A percentile compares a stretch with the other conserved stretches of the same genome.
phyloP scores from a whole-genome alignment of 2,329 filamentous ascomycete genomes.

The Rhinocladiella mackenziei region DNA sequence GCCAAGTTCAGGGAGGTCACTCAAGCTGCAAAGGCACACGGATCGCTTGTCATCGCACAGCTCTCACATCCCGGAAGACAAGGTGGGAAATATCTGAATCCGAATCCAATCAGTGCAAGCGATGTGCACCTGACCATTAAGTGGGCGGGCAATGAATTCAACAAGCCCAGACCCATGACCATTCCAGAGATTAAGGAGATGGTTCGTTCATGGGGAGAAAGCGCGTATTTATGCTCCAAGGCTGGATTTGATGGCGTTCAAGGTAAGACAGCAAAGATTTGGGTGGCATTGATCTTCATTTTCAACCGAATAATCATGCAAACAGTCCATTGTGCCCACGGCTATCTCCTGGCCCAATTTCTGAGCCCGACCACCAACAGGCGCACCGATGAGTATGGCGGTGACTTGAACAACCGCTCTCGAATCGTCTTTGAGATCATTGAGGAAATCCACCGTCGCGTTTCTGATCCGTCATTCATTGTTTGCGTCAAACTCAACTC shows the following conservation, averaged over 20 bases:
- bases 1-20: constrained; percentile 57
- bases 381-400: constrained; percentile 63
- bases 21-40: constrained; percentile 53
- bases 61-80: constrained; percentile 62
- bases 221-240: constrained; percentile 23
- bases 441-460: constrained; percentile 31
- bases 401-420: constrained; percentile 62
- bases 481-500: constrained; percentile 56
- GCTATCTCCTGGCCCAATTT: constrained; percentile 57
- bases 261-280: not conserved
- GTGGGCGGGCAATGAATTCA: constrained; percentile 35
- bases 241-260: constrained; percentile 28
- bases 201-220: constrained; percentile 21
- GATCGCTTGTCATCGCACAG: constrained; percentile 56
- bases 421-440: constrained; percentile 57
- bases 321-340: constrained; percentile 49
- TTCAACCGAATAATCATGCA: no score
- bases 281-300: not conserved
- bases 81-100: constrained; percentile 44
- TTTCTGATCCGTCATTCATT: constrained; percentile 37
- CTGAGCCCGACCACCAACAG: constrained; percentile 50
- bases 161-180: constrained; percentile 35
- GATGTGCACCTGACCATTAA: constrained; percentile 45
- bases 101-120: constrained; percentile 50
- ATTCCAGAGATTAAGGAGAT: constrained; percentile 28